A percentile compares a stretch with the other conserved stretches of the same genome.
These are phyloP conservation scores for Terana coerulea DNA, from an alignment of 768 basidiomycete genomes.

Conservation along the genomic window DNA sequence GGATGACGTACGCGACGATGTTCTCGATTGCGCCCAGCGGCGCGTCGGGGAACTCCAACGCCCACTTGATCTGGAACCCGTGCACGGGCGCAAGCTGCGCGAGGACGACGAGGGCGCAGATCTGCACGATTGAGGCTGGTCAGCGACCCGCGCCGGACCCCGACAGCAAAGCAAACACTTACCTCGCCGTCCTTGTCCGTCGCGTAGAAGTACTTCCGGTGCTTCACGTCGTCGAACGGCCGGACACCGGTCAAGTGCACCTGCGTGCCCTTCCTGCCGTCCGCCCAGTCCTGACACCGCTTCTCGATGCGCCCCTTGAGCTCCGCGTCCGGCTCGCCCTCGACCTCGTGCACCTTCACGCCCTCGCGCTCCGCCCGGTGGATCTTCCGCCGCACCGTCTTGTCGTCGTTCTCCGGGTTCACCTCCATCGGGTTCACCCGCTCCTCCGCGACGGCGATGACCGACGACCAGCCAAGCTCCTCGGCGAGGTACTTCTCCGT, in stretches of 20 bases:
- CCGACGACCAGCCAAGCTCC: conserved; percentile 52
- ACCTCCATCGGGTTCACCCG: conserved; percentile 42
- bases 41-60: conserved; percentile 40
- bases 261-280: conserved; percentile 50
- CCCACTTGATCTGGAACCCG: conserved; percentile 45
- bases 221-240: conserved; percentile 36
- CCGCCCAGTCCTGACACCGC: conserved; percentile 55
- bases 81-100: conserved; percentile 36
- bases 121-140: conserved; percentile 13
- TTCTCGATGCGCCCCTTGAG: conserved; percentile 45
- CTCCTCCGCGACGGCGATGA: conserved; percentile 64
- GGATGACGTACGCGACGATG: conserved; percentile 35
- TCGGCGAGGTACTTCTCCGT: conserved; percentile 48
- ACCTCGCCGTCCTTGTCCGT: conserved; percentile 35
- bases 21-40: conserved; percentile 38
- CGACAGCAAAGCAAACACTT: conserved; percentile 5
- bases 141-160: neutral
- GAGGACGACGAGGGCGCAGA: conserved; percentile 37
- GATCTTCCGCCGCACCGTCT: conserved; percentile 60
- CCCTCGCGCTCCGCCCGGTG: conserved; percentile 52
- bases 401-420: conserved; percentile 46
- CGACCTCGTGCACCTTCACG: conserved; percentile 45
- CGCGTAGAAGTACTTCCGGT: conserved; percentile 40
- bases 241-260: conserved; percentile 41
- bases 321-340: conserved; percentile 39